Evolutionary conservation across 2,329 filamentous ascomycete species (phyloP).

Genomic region (Alternaria burnsii): DNA sequence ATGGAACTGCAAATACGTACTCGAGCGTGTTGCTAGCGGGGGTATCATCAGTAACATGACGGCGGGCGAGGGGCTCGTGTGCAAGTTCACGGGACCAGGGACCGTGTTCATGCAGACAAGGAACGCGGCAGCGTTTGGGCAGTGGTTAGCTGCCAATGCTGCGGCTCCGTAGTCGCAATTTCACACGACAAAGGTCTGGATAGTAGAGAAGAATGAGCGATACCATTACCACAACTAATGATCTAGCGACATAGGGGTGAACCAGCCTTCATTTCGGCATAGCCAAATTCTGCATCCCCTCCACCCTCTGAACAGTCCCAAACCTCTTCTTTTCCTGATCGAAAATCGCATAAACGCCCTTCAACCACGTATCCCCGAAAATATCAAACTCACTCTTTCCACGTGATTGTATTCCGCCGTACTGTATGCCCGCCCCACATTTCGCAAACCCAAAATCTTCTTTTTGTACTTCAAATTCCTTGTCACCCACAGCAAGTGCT

Average conservation of each 20-base stretch:
- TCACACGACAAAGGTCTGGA: not conserved
- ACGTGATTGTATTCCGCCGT: slow-evolving; percentile 71
- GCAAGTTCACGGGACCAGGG: slow-evolving; percentile 89
- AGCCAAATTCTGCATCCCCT: slow-evolving; percentile 36
- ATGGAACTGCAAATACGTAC: slow-evolving; percentile 94
- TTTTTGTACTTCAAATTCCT: slow-evolving; percentile 64
- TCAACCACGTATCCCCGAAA: slow-evolving; percentile 70
- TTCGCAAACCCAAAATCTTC: slow-evolving; percentile 68
- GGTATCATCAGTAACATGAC: slow-evolving; percentile 89
- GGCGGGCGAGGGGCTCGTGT: slow-evolving; percentile 87
- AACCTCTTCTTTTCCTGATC: slow-evolving; percentile 69
- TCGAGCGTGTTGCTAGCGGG: slow-evolving; percentile 89
- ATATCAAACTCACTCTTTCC: slow-evolving; percentile 63
- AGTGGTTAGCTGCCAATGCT: slow-evolving; percentile 55
- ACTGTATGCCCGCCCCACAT: slow-evolving; percentile 64
- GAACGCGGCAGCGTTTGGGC: slow-evolving; percentile 73
- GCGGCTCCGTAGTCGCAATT: not conserved
- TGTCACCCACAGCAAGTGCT: slow-evolving; percentile 68
- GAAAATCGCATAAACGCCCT: slow-evolving; percentile 72
- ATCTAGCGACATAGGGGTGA: not conserved
- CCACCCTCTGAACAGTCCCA: slow-evolving; percentile 64
- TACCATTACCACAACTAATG: not conserved
- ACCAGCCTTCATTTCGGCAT: slow-evolving; percentile 7
- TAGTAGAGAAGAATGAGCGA: not conserved
- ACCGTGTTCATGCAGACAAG: slow-evolving; percentile 93